Conservation (phyloP, 306 rosid species). For the Geum urbanum region DNA sequence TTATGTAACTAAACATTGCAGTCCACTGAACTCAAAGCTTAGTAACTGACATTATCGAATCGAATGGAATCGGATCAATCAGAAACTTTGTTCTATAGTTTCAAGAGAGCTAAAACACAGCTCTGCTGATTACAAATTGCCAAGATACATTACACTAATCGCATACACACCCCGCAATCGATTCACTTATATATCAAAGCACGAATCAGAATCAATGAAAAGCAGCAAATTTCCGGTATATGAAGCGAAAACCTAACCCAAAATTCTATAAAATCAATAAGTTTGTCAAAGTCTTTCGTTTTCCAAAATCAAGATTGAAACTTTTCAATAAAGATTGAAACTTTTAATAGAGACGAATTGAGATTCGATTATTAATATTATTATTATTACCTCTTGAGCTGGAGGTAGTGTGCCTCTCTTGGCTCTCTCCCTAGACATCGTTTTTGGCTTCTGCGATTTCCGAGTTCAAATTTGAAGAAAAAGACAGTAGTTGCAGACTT, state of each 20-base stretch:
- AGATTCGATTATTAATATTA: too few species aligned
- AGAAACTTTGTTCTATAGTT: neutral
- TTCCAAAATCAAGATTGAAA: neutral
- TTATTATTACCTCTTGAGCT: conserved; percentile 55
- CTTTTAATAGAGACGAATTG: neutral
- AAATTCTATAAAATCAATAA: neutral
- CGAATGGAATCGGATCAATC: neutral
- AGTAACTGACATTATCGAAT: neutral
- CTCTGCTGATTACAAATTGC: neutral
- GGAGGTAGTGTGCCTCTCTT: conserved; percentile 66
- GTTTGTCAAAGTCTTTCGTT: neutral
- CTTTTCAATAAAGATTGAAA: neutral
- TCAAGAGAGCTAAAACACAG: neutral
- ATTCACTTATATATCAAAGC: neutral
- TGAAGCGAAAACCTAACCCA: neutral
- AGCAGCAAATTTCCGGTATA: neutral
- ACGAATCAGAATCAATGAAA: neutral
- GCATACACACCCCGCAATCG: neutral
- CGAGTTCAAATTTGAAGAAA: conserved; percentile 5
- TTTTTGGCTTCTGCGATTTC: neutral
- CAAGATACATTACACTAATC: neutral
- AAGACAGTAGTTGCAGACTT: conserved; percentile 2
- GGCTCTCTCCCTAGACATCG: conserved; percentile 67
- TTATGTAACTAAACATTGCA: neutral
- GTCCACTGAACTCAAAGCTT: neutral